Conservation (phyloP, 345 rosid genomes). For the Eucalyptus camaldulensis region DNA sequence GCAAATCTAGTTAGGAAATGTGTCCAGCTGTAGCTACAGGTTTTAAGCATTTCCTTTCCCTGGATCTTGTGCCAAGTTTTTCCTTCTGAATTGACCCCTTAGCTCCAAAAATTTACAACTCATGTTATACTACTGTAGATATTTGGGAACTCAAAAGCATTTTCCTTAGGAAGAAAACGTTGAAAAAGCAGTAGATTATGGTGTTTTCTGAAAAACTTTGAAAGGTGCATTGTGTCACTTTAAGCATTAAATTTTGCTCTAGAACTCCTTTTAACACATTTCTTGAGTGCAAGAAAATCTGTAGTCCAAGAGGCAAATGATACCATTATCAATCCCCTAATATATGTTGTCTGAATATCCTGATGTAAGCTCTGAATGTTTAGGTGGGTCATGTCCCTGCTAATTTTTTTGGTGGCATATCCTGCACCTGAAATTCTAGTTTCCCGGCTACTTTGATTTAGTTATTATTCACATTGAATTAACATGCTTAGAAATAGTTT, state of each 20-base stretch:
- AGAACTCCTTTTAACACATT: not conserved
- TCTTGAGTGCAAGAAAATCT: not conserved
- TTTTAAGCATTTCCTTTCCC: not conserved
- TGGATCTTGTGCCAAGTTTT: not conserved
- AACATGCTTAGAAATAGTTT: not conserved
- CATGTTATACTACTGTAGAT: not conserved
- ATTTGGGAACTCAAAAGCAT: not conserved
- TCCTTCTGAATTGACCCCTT: not conserved
- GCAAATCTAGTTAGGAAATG: not conserved
- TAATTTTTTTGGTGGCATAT: not conserved
- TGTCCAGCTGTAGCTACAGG: not conserved
- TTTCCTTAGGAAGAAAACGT: not conserved
- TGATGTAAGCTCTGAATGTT: not conserved
- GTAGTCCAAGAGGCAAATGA: not conserved
- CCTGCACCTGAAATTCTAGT: not conserved
- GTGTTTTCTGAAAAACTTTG: not conserved
- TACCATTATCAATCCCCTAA: not conserved
- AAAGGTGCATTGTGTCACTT: not conserved
- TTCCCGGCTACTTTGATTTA: not conserved
- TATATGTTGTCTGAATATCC: not conserved
- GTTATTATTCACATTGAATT: not conserved
- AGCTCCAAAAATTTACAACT: not conserved
- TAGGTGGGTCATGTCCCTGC: not conserved
- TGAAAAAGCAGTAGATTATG: not conserved
- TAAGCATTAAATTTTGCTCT: not conserved